A percentile compares a stretch with the other conserved stretches of the same genome.
These are phyloP conservation scores for Chlorella sp. DNA, from an alignment of 139 green algal species.

Conservation along the genomic window DNA sequence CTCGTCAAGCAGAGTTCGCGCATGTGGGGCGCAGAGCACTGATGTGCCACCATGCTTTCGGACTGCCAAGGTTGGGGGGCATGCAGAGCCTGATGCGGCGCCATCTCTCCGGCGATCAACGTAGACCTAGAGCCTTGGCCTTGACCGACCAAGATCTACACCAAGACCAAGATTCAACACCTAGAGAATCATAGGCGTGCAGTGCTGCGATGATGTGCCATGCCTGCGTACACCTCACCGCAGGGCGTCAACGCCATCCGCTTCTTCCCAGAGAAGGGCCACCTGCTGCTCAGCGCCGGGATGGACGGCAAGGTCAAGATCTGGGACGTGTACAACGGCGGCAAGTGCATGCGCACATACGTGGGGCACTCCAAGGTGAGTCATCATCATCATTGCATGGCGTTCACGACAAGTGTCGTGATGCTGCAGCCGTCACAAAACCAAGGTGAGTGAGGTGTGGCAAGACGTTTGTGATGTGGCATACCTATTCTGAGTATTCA, in stretches of 20 bases:
- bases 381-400: too few species aligned
- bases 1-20: too few species aligned
- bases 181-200: background rate
- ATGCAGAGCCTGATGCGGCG: background rate
- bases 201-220: background rate
- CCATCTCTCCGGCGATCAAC: too few species aligned
- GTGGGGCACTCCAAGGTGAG: slow-evolving; percentile 80
- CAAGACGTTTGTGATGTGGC: too few species aligned
- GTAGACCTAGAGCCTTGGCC: too few species aligned
- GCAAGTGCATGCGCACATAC: slow-evolving; percentile 96
- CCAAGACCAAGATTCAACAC: background rate
- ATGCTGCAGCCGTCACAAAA: too few species aligned
- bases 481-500: too few species aligned
- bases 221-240: background rate
- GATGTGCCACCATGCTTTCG: background rate
- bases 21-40: too few species aligned
- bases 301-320: slow-evolving; percentile 96
- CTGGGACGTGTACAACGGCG: slow-evolving; percentile 83
- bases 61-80: background rate
- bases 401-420: too few species aligned
- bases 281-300: slow-evolving; percentile 90
- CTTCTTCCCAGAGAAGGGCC: slow-evolving; percentile 88
- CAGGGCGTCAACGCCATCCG: slow-evolving; percentile 82
- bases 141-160: too few species aligned
- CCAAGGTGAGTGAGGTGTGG: background rate